Evolutionary conservation across 768 basidiomycete species (phyloP).

Genomic region (Agaricus bisporus): DNA sequence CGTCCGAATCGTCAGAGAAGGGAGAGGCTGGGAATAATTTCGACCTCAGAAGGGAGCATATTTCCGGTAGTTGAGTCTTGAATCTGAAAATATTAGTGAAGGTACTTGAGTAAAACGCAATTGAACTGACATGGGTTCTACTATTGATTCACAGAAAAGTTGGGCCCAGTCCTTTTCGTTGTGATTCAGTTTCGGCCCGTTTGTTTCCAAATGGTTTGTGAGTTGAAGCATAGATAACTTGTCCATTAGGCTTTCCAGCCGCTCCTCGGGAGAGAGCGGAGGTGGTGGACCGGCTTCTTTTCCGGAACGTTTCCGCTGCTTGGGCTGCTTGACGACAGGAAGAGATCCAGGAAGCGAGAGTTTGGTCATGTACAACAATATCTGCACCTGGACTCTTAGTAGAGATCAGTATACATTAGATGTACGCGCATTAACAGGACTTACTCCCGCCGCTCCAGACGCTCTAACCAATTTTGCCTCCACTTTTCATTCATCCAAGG

Average conservation of each 20-base stretch:
- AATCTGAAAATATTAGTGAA: constrained; percentile 37
- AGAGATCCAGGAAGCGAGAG: constrained; percentile 51
- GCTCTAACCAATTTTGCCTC: constrained; percentile 50
- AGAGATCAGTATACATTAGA: neutral
- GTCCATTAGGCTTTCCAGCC: constrained; percentile 71
- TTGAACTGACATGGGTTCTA: constrained; percentile 53
- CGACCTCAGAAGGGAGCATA: constrained; percentile 50
- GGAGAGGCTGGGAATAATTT: constrained; percentile 66
- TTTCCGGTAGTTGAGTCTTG: constrained; percentile 40
- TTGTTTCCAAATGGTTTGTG: constrained; percentile 29
- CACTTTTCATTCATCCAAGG: constrained; percentile 49
- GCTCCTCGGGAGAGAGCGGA: constrained; percentile 35
- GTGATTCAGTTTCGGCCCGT: constrained; percentile 10
- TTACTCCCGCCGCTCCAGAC: constrained; percentile 67
- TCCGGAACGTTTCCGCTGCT: constrained; percentile 23
- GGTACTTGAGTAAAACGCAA: neutral
- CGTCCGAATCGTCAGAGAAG: constrained; percentile 52
- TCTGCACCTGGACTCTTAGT: constrained; percentile 66
- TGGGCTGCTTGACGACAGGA: constrained; percentile 18
- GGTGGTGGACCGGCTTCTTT: constrained; percentile 16
- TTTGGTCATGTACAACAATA: constrained; percentile 61
- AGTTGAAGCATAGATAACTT: constrained; percentile 78
- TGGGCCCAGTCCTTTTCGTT: constrained; percentile 69
- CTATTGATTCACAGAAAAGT: constrained; percentile 57
- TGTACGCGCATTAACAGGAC: constrained; percentile 12